Evolutionary conservation across 2,329 filamentous ascomycete genomes (phyloP).

Genomic region (Alternaria postmessia): DNA sequence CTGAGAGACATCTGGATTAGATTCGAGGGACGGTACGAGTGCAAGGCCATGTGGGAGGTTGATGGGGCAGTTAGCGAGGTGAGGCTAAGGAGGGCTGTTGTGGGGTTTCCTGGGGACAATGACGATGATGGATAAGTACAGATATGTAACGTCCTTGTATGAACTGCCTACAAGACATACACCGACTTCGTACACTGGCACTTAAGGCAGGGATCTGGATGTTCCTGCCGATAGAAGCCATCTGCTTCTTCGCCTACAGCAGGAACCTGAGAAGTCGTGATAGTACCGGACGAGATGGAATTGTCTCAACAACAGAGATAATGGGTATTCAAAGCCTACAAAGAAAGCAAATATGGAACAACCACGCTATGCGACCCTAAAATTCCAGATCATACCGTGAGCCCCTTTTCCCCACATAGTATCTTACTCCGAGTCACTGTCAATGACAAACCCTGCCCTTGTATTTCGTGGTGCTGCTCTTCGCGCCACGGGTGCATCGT

Average conservation of each 20-base stretch:
- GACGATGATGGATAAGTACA: not conserved
- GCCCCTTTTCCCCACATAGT: accelerated
- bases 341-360: not conserved
- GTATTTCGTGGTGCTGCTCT: conserved; percentile 48
- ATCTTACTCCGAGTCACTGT: conserved; percentile 54
- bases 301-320: not conserved
- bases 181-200: not conserved
- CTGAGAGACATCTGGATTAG: conserved; percentile 19
- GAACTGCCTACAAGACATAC: too few relatives aligned
- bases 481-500: conserved; percentile 45
- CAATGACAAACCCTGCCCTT: conserved; percentile 55
- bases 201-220: not conserved
- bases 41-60: conserved; percentile 22
- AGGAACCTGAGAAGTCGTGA: not conserved
- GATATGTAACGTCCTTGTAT: not conserved
- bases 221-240: not conserved
- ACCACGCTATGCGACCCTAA: not conserved
- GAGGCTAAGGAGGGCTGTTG: conserved; percentile 12
- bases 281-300: not conserved
- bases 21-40: conserved; percentile 17
- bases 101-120: conserved; percentile 10
- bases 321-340: not conserved
- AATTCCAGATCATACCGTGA: not conserved
- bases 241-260: not conserved
- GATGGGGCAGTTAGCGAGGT: conserved; percentile 11